phyloP scores from a whole-genome alignment of 371 early-diverging fungal species.

The Mycotypha africana region DNA sequence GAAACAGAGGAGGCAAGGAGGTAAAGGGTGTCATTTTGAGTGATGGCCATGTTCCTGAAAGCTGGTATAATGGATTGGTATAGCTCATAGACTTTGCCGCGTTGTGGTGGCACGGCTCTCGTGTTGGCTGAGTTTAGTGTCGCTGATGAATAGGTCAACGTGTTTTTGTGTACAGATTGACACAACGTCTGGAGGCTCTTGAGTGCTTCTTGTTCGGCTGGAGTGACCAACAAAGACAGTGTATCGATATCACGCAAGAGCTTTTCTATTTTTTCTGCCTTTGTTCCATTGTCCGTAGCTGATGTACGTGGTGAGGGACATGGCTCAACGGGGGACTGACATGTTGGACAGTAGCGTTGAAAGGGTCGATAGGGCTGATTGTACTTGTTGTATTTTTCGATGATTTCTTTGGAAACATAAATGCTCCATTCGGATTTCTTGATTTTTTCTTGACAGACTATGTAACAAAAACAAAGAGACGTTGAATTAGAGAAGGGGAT shows the following conservation, averaged over 20 bases:
- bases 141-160: too few relatives aligned
- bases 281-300: not conserved
- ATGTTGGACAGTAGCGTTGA: constrained; percentile 47
- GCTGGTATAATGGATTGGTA: too few relatives aligned
- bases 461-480: not conserved
- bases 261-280: too few relatives aligned
- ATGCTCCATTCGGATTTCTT: constrained; percentile 57
- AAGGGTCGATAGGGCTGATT: constrained; percentile 63
- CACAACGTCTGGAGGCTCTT: constrained; percentile 6
- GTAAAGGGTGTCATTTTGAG: too few relatives aligned
- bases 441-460: constrained; percentile 55
- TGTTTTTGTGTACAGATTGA: not conserved
- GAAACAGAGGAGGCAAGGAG: constrained; percentile 26
- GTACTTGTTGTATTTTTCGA: constrained; percentile 51
- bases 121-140: too few relatives aligned
- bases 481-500: not conserved
- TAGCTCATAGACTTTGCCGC: constrained; percentile 3
- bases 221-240: too few relatives aligned
- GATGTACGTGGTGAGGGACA: constrained; percentile 32
- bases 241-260: too few relatives aligned
- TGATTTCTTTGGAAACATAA: constrained; percentile 29
- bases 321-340: constrained; percentile 37
- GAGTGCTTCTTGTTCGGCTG: constrained; percentile 14
- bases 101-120: too few relatives aligned
- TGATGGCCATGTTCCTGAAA: too few relatives aligned